These are phyloP conservation scores for Hypoxylon subgilvum DNA, from an alignment of 495 filamentous ascomycete species.

Conservation along the genomic window DNA sequence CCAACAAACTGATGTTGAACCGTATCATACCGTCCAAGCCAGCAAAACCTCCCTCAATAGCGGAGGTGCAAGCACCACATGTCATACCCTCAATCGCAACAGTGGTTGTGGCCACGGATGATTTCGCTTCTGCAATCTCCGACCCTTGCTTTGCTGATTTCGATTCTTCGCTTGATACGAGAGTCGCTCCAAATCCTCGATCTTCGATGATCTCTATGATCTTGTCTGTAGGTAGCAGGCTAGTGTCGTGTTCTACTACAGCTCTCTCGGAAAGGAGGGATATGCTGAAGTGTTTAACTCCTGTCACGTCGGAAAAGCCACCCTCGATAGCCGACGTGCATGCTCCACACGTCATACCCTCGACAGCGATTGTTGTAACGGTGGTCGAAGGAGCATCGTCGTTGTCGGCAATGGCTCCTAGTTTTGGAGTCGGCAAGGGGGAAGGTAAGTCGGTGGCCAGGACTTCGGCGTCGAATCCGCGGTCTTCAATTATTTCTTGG, in stretches of 20 bases:
- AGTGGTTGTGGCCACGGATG: constrained; percentile 69
- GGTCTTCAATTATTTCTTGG: constrained; percentile 86
- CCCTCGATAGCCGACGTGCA: constrained; percentile 90
- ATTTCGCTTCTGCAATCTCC: constrained; percentile 17
- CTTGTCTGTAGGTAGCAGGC: constrained; percentile 67
- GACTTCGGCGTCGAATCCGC: constrained; percentile 94
- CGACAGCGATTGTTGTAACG: constrained; percentile 82
- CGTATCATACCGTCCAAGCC: constrained; percentile 75
- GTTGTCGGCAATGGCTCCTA: constrained; percentile 26
- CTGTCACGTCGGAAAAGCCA: constrained; percentile 77
- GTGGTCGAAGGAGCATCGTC: constrained; percentile 48
- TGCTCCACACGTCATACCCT: constrained; percentile 96
- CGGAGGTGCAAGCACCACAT: constrained; percentile 91
- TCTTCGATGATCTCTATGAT: constrained; percentile 88
- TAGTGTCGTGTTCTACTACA: constrained; percentile 81
- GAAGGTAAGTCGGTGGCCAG: constrained; percentile 75
- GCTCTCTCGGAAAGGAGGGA: constrained; percentile 91
- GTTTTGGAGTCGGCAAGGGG: constrained; percentile 42
- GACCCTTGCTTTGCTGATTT: constrained; percentile 45
- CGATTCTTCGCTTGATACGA: constrained; percentile 63
- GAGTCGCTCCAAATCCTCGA: constrained; percentile 83
- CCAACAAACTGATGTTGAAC: constrained; percentile 93
- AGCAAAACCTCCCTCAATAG: constrained; percentile 81
- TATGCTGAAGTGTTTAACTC: constrained; percentile 87
- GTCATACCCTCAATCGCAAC: constrained; percentile 97